Evolutionary conservation across 345 rosid genomes (phyloP).

Genomic region (Citrus unshiu): DNA sequence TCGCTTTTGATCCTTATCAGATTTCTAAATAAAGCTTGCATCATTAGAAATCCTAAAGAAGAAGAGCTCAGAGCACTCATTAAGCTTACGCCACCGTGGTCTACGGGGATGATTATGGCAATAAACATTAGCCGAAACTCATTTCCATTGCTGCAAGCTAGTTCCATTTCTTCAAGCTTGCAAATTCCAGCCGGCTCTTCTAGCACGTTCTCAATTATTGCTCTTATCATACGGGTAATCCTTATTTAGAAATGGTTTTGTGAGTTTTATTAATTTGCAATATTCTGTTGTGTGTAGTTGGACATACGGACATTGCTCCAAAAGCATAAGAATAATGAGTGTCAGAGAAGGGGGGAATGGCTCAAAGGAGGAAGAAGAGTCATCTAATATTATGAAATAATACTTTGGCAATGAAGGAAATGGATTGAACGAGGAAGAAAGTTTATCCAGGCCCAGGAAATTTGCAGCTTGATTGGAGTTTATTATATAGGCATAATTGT

Average conservation of each 20-base stretch:
- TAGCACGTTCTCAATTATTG: constrained; percentile 42
- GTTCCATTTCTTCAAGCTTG: constrained; percentile 51
- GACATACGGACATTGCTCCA: constrained; percentile 65
- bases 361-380: constrained; percentile 34
- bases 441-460: not conserved
- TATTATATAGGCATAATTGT: not conserved
- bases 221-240: constrained; percentile 48
- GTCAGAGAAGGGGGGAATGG: constrained; percentile 34
- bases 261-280: constrained; percentile 44
- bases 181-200: constrained; percentile 77
- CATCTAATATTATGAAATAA: constrained; percentile 6
- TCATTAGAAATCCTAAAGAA: constrained; percentile 49
- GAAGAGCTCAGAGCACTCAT: constrained; percentile 76
- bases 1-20: constrained; percentile 26
- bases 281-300: constrained; percentile 65
- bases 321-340: constrained; percentile 30
- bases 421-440: constrained; percentile 20
- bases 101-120: constrained; percentile 67
- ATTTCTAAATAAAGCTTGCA: constrained; percentile 75
- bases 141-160: constrained; percentile 62
- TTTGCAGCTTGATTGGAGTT: constrained; percentile 9
- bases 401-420: constrained; percentile 15
- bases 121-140: constrained; percentile 59
- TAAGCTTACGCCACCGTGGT: constrained; percentile 69
- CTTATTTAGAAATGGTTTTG: not conserved